Evolutionary conservation across 352 stramenopile genomes (phyloP).

Genomic region (Phytophthora sojae): DNA sequence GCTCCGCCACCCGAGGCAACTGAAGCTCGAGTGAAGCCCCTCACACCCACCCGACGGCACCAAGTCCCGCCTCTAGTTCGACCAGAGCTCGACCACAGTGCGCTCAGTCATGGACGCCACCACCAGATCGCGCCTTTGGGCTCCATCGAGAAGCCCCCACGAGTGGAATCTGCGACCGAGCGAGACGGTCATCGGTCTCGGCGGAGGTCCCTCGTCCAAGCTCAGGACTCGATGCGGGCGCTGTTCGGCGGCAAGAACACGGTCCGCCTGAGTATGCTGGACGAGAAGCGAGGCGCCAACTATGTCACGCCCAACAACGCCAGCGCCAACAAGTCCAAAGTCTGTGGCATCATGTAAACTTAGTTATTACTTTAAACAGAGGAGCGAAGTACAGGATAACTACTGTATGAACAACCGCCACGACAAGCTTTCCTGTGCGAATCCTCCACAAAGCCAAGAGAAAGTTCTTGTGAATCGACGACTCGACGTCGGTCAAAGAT

Average conservation of each 20-base stretch:
- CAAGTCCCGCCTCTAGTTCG: conserved; percentile 15
- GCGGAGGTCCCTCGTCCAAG: conserved; percentile 37
- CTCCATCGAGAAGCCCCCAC: background rate
- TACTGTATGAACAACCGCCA: background rate
- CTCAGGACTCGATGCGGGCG: conserved; percentile 50
- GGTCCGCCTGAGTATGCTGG: conserved; percentile 11
- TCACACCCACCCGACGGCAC: conserved; percentile 15
- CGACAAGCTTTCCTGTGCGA: too few species aligned
- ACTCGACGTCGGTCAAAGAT: conserved; percentile 11
- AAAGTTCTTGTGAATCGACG: conserved; percentile 34
- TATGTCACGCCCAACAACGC: background rate
- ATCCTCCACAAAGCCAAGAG: conserved; percentile 18
- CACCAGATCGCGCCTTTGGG: conserved; percentile 11
- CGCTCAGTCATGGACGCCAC: conserved; percentile 4
- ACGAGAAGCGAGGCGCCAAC: conserved; percentile 15
- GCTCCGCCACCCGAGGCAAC: background rate
- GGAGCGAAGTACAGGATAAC: background rate
- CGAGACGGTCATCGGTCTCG: conserved; percentile 3
- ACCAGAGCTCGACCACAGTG: background rate
- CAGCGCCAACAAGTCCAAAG: conserved; percentile 22
- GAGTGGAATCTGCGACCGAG: conserved; percentile 1
- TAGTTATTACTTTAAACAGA: too few species aligned
- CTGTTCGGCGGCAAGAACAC: conserved; percentile 33
- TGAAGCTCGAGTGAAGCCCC: background rate
- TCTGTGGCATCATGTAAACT: conserved; percentile 39